phyloP scores from a whole-genome alignment of 1,139 yeast species.

The Pichia sp. region DNA sequence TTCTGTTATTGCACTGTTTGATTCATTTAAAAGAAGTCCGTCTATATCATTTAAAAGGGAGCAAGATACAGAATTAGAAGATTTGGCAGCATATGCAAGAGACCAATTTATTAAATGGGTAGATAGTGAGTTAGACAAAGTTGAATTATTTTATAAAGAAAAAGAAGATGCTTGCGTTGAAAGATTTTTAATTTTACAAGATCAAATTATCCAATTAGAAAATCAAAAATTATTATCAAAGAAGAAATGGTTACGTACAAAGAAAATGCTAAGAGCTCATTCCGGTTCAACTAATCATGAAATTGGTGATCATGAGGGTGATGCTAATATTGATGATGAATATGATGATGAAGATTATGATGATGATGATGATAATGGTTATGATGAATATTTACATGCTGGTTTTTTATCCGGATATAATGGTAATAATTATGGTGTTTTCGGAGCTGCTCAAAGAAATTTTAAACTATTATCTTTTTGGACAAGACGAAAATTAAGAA shows the following conservation, averaged over 20 bases:
- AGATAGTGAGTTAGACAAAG: conserved; percentile 49
- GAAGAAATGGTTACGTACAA: conserved; percentile 17
- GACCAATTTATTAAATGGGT: conserved; percentile 56
- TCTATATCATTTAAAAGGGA: neutral
- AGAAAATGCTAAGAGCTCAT: conserved; percentile 1
- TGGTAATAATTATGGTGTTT: conserved; percentile 4
- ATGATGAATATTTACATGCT: conserved; percentile 7
- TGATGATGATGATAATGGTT: conserved; percentile 13
- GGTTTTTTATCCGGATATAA: conserved; percentile 1
- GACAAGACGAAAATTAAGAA: conserved; percentile 30
- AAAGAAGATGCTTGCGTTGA: conserved; percentile 57
- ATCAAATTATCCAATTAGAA: conserved; percentile 57
- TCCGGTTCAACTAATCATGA: neutral
- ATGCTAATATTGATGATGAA: conserved; percentile 8
- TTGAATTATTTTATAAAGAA: conserved; percentile 52
- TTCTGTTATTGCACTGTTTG: conserved; percentile 14
- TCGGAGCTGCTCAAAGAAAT: conserved; percentile 16
- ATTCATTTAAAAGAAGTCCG: conserved; percentile 14
- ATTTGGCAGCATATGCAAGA: conserved; percentile 31
- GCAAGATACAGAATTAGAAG: conserved; percentile 19
- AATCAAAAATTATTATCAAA: conserved; percentile 39
- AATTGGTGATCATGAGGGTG: conserved; percentile 1
- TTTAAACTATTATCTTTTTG: conserved; percentile 20
- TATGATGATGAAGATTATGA: conserved; percentile 11
- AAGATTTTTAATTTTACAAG: conserved; percentile 56